Percentiles rank a stretch among this genome's conserved stretches.
These are phyloP conservation scores for Zygosaccharomyces sapae DNA, from an alignment of 1,139 yeast genomes.

Conservation along the genomic window DNA sequence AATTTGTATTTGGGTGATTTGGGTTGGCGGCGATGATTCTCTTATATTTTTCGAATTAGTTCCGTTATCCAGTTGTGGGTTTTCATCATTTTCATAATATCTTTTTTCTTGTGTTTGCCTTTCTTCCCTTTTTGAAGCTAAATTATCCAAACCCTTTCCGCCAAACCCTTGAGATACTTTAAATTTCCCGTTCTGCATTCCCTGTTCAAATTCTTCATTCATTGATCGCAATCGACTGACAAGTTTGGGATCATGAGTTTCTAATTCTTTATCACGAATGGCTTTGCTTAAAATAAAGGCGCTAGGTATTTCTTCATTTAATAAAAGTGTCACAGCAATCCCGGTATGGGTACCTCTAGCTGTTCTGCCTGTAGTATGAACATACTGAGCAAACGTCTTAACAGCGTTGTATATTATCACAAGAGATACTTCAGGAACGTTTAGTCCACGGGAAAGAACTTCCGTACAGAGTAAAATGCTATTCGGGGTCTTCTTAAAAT, in stretches of 20 bases:
- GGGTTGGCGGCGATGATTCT: slow-evolving; percentile 9
- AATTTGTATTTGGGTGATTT: slow-evolving; percentile 53
- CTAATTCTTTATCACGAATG: slow-evolving; percentile 49
- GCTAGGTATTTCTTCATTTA: slow-evolving; percentile 60
- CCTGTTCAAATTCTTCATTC: slow-evolving; percentile 54
- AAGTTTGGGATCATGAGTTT: slow-evolving; percentile 40
- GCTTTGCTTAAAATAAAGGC: slow-evolving; percentile 66
- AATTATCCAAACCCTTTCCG: slow-evolving; percentile 83
- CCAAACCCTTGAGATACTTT: slow-evolving; percentile 78
- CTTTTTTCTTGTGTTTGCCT: slow-evolving; percentile 50
- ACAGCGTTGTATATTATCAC: slow-evolving; percentile 90
- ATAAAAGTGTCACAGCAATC: slow-evolving; percentile 70
- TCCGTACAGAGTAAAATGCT: slow-evolving; percentile 80
- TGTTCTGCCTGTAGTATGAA: slow-evolving; percentile 94
- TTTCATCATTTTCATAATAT: slow-evolving; percentile 35
- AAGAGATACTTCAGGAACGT: slow-evolving; percentile 73
- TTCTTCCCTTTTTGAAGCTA: slow-evolving; percentile 64
- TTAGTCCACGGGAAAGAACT: slow-evolving; percentile 91
- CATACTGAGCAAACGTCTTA: slow-evolving; percentile 89
- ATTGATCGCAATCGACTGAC: slow-evolving; percentile 42
- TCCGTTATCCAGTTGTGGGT: slow-evolving; percentile 24
- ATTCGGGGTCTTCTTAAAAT: slow-evolving; percentile 59
- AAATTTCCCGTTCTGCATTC: slow-evolving; percentile 66
- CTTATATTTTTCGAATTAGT: slow-evolving; percentile 16
- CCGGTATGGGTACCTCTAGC: slow-evolving; percentile 88